Conservation (phyloP, 352 stramenopile species). For the Phytophthora tubulina region DNA sequence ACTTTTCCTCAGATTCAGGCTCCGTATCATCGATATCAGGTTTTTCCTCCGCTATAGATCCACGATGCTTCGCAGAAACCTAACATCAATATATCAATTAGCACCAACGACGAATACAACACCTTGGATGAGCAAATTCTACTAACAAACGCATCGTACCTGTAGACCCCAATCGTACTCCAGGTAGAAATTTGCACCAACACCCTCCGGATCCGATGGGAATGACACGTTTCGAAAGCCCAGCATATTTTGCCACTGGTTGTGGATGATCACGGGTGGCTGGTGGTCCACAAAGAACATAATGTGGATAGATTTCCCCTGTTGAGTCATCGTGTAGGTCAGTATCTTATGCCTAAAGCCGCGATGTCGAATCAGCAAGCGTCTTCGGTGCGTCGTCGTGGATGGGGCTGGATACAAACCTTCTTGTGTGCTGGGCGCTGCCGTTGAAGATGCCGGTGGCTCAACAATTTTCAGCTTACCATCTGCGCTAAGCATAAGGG, state of each 20-base stretch:
- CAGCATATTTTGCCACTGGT: slow-evolving; percentile 64
- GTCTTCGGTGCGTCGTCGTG: slow-evolving; percentile 56
- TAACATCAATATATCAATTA: slow-evolving; percentile 15
- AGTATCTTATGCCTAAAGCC: slow-evolving; percentile 68
- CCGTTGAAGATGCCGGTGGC: slow-evolving; percentile 14
- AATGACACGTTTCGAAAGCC: slow-evolving; percentile 61
- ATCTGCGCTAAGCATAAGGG: slow-evolving; percentile 44
- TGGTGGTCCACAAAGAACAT: slow-evolving; percentile 79
- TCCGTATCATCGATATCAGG: not conserved
- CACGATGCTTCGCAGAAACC: slow-evolving; percentile 24
- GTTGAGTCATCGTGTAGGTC: slow-evolving; percentile 72
- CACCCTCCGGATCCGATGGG: slow-evolving; percentile 56
- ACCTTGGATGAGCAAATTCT: not conserved
- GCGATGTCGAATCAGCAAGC: slow-evolving; percentile 67
- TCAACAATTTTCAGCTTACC: slow-evolving; percentile 44
- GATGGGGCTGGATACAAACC: slow-evolving; percentile 56
- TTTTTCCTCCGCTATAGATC: slow-evolving; percentile 11
- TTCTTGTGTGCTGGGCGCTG: slow-evolving; percentile 14
- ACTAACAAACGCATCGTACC: slow-evolving; percentile 22
- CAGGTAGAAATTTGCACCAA: slow-evolving; percentile 67
- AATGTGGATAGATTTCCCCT: slow-evolving; percentile 60
- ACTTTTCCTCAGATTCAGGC: slow-evolving; percentile 12
- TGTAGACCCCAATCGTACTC: slow-evolving; percentile 79
- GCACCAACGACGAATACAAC: not conserved
- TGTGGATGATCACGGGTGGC: slow-evolving; percentile 70